Percentiles rank a stretch among this genome's conserved stretches.
Evolutionary conservation across 2,329 filamentous ascomycete genomes (phyloP).

Genomic region (Bipolaris victoriae): DNA sequence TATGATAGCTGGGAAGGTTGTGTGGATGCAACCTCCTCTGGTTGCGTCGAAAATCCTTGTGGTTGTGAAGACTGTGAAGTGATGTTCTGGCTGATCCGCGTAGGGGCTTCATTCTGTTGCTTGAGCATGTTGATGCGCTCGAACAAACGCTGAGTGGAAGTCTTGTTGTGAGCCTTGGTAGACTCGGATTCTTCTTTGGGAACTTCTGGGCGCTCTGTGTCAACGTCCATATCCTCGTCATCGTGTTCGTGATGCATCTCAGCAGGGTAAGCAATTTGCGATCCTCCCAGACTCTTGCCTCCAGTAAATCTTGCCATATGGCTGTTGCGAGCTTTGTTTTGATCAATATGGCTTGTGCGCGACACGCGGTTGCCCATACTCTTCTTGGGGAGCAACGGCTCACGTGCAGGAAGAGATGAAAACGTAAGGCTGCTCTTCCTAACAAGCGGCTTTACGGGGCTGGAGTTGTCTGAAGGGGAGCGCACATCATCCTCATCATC

Average conservation of each 20-base stretch:
- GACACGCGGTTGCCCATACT: slow-evolving; percentile 76
- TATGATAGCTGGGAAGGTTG: slow-evolving; percentile 47
- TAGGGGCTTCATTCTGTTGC: slow-evolving; percentile 52
- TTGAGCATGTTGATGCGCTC: slow-evolving; percentile 86
- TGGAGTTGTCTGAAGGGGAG: slow-evolving; percentile 73
- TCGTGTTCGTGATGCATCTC: slow-evolving; percentile 57
- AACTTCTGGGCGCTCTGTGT: slow-evolving; percentile 50
- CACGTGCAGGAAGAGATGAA: slow-evolving; percentile 86
- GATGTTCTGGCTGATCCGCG: slow-evolving; percentile 49
- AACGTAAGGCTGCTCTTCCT: slow-evolving; percentile 96
- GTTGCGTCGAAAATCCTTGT: slow-evolving; percentile 47
- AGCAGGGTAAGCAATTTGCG: slow-evolving; percentile 40
- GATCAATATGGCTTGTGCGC: slow-evolving; percentile 78
- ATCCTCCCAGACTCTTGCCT: slow-evolving; percentile 68
- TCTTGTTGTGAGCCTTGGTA: slow-evolving; percentile 74
- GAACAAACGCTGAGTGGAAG: slow-evolving; percentile 90
- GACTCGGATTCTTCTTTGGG: slow-evolving; percentile 57
- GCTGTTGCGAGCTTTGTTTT: slow-evolving; percentile 66
- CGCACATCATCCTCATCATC: slow-evolving; percentile 60
- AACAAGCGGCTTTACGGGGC: slow-evolving; percentile 75
- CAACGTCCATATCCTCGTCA: slow-evolving; percentile 63
- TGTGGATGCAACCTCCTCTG: slow-evolving; percentile 36
- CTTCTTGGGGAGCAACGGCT: slow-evolving; percentile 83
- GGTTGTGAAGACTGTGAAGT: slow-evolving; percentile 35
- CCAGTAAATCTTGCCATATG: slow-evolving; percentile 76